phyloP scores from a whole-genome alignment of 768 basidiomycete species.

The Tulasnella sp. region DNA sequence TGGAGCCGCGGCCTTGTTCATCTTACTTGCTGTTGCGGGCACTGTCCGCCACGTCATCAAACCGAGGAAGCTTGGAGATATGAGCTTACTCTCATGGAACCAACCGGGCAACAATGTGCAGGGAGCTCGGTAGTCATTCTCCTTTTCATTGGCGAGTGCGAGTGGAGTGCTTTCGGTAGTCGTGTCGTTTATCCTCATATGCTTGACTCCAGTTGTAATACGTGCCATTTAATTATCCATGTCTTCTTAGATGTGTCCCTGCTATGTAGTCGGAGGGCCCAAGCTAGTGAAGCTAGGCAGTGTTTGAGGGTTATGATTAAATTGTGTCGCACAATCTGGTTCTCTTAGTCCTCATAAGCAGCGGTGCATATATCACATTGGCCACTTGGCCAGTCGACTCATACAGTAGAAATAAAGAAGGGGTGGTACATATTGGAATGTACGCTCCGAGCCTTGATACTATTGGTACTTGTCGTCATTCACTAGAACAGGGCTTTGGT shows the following conservation, averaged over 20 bases:
- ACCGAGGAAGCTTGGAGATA: slow-evolving; percentile 86
- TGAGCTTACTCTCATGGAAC: slow-evolving; percentile 82
- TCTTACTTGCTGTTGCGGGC: slow-evolving; percentile 76
- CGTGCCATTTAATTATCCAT: neutral
- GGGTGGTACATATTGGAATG: too few species aligned
- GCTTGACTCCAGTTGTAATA: neutral
- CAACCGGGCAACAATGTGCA: slow-evolving; percentile 29
- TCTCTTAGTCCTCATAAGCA: too few species aligned
- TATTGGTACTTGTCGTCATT: too few species aligned
- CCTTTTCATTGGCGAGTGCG: neutral
- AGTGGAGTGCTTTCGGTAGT: neutral
- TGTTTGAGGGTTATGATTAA: too few species aligned
- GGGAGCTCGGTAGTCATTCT: slow-evolving; percentile 3
- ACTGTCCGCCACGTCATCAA: slow-evolving; percentile 88
- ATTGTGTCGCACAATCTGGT: too few species aligned
- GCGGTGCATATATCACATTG: too few species aligned
- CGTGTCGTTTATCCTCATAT: neutral
- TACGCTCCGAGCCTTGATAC: too few species aligned
- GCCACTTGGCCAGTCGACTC: too few species aligned
- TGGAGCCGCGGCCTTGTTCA: slow-evolving; percentile 75
- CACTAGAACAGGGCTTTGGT: too few species aligned
- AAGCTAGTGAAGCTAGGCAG: too few species aligned
- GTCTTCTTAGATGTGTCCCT: neutral
- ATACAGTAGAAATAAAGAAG: too few species aligned
- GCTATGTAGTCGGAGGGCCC: too few species aligned